phyloP scores from a whole-genome alignment of 495 filamentous ascomycete species.

The Darksidea phi region DNA sequence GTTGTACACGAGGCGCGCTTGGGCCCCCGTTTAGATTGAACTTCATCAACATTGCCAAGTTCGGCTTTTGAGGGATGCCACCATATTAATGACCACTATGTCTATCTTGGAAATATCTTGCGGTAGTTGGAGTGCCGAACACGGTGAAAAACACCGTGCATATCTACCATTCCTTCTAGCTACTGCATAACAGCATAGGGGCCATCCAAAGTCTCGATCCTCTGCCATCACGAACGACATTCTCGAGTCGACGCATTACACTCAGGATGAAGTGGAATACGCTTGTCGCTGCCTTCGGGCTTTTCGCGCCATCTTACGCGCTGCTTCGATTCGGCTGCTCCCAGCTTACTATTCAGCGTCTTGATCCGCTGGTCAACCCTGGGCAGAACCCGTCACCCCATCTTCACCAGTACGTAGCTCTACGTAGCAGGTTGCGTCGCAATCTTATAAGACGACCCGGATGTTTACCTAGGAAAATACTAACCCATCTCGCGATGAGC shows the following conservation, averaged over 20 bases:
- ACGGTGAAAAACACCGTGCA: background rate
- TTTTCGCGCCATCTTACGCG: constrained; percentile 20
- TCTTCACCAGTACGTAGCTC: constrained; percentile 34
- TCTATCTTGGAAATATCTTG: background rate
- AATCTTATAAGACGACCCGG: too few species aligned
- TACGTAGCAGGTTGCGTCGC: too few species aligned
- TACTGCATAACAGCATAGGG: constrained; percentile 6
- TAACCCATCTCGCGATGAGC: too few species aligned
- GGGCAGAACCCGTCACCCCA: constrained; percentile 35
- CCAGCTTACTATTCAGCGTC: constrained; percentile 48
- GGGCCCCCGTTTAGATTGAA: constrained; percentile 9
- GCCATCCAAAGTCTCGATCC: background rate
- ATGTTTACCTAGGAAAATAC: too few species aligned
- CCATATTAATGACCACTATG: constrained; percentile 2
- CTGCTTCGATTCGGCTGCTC: constrained; percentile 49
- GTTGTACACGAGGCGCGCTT: constrained; percentile 7
- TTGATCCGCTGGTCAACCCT: constrained; percentile 45
- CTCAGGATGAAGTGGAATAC: constrained; percentile 26
- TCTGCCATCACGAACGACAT: constrained; percentile 1
- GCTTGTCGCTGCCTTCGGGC: constrained; percentile 20
- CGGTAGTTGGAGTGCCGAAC: background rate
- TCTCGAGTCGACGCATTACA: background rate
- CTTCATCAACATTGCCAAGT: constrained; percentile 7
- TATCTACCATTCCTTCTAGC: too few species aligned
- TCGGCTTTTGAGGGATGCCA: constrained; percentile 2